phyloP scores from a whole-genome alignment of 257 asterid species.

The Nyctanthes arbortristis region DNA sequence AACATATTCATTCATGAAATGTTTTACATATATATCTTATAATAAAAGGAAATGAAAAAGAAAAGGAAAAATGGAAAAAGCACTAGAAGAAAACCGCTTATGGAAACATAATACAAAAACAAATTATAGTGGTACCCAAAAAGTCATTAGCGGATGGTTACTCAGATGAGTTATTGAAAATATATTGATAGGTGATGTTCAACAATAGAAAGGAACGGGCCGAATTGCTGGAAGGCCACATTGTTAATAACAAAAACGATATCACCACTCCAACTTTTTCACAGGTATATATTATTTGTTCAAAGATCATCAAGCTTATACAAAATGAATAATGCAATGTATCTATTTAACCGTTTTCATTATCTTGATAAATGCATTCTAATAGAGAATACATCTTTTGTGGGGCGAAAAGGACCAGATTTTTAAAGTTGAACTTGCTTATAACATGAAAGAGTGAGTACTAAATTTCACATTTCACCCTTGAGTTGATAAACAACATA shows the following conservation, averaged over 20 bases:
- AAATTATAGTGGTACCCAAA: no score
- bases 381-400: constrained; percentile 80
- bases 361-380: not conserved
- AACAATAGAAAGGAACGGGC: constrained; percentile 81
- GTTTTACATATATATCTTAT: no score
- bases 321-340: no score
- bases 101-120: not conserved
- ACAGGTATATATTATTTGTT: constrained; percentile 44
- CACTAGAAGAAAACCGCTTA: no score
- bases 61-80: no score
- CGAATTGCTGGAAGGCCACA: constrained; percentile 77
- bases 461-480: no score
- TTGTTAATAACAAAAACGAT: constrained; percentile 75
- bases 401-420: constrained; percentile 95
- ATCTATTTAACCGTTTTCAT: not conserved
- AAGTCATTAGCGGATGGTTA: not conserved
- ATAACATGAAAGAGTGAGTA: constrained; percentile 73
- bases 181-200: constrained; percentile 68
- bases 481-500: no score
- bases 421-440: constrained; percentile 72
- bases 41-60: no score
- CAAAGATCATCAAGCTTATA: not conserved
- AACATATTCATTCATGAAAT: no score
- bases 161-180: not conserved
- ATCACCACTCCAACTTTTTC: constrained; percentile 53